Percentiles rank a stretch among this genome's conserved stretches.
These are phyloP conservation scores for Prunus campanulata DNA, from an alignment of 306 rosid genomes.

Conservation along the genomic window DNA sequence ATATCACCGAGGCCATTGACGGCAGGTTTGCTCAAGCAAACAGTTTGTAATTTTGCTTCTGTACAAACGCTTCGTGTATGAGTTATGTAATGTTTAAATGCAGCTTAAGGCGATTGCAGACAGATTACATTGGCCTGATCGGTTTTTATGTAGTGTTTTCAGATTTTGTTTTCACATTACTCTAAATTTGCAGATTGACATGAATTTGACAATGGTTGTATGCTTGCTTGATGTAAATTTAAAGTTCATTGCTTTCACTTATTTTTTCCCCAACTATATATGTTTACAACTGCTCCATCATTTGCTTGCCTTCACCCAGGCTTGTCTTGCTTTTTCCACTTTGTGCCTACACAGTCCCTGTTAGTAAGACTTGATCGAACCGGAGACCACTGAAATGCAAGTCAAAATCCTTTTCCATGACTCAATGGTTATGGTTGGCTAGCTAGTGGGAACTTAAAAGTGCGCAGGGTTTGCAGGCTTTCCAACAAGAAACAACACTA, in stretches of 20 bases:
- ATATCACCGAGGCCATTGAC: constrained; percentile 71
- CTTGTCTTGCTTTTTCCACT: no score
- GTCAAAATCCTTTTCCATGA: no score
- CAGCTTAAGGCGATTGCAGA: constrained; percentile 74
- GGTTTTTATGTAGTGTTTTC: constrained; percentile 60
- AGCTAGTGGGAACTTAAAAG: no score
- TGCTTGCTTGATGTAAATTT: no score
- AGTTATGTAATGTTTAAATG: constrained; percentile 18
- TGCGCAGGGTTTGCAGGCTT: no score
- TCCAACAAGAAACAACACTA: no score
- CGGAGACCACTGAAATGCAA: no score
- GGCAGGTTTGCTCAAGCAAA: constrained; percentile 41
- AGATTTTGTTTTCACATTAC: neutral
- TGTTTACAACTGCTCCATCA: neutral
- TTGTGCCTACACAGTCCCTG: no score
- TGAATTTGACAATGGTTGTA: no score
- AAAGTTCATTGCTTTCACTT: neutral
- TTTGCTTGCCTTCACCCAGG: neutral
- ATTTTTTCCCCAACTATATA: neutral
- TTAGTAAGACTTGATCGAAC: neutral
- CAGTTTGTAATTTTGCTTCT: neutral
- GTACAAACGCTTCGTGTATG: neutral
- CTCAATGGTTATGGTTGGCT: no score
- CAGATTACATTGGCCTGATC: constrained; percentile 96
- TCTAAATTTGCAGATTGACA: no score